phyloP scores from a whole-genome alignment of 352 stramenopile species.

The Globisporangium takayamanum region DNA sequence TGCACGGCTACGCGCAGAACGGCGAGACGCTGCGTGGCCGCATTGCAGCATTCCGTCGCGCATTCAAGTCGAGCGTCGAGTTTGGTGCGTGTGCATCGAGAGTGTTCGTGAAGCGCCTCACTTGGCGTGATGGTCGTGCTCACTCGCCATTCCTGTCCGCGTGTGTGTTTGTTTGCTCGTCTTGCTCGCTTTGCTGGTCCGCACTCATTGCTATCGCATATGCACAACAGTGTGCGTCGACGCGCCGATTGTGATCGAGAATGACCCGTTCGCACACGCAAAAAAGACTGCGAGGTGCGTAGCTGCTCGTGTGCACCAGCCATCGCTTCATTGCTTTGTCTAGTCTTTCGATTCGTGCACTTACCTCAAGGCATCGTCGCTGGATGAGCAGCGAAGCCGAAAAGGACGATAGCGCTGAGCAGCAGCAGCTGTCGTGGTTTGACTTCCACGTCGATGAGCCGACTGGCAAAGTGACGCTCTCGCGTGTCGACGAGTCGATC shows the following conservation, averaged over 20 bases:
- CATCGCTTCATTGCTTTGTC: not conserved
- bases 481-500: constrained; percentile 52
- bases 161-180: not conserved
- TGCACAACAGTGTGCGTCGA: constrained; percentile 59
- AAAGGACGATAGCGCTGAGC: constrained; percentile 18
- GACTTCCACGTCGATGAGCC: constrained; percentile 46
- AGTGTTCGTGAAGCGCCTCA: not conserved
- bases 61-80: constrained; percentile 74
- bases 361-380: not conserved
- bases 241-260: constrained; percentile 62
- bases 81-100: constrained; percentile 43
- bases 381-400: constrained; percentile 8
- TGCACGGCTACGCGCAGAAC: constrained; percentile 82
- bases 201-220: constrained; percentile 2
- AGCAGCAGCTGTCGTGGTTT: constrained; percentile 67
- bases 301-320: not conserved
- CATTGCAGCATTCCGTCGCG: constrained; percentile 62
- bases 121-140: too few species aligned
- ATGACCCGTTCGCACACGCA: constrained; percentile 48
- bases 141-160: not conserved
- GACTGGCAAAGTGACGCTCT: constrained; percentile 33
- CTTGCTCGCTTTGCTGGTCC: not conserved
- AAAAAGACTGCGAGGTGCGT: constrained; percentile 15
- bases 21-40: constrained; percentile 61
- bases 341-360: not conserved